Evolutionary conservation across 805 yeast genomes (phyloP).

Genomic region (Blastobotrys robertii): DNA sequence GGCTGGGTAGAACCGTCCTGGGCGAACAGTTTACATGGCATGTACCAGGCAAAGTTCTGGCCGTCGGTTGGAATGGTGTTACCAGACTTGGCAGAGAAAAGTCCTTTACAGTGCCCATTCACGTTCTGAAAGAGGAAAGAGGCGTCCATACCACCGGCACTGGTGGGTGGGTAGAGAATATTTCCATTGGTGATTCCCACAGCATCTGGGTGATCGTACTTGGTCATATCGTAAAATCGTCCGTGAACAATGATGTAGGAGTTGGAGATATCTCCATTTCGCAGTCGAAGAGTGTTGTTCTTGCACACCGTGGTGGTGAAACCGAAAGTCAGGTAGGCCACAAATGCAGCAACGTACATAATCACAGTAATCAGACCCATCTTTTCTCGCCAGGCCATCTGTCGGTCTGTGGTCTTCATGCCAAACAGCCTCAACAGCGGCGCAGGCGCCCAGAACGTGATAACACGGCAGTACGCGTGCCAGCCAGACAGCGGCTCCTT

Average conservation of each 20-base stretch:
- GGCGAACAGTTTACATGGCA: conserved; percentile 72
- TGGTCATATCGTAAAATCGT: conserved; percentile 59
- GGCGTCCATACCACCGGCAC: conserved; percentile 84
- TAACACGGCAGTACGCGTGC: conserved; percentile 66
- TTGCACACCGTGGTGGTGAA: conserved; percentile 75
- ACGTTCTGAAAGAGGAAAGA: conserved; percentile 83
- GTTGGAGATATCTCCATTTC: conserved; percentile 46
- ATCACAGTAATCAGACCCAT: conserved; percentile 76
- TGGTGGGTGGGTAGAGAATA: conserved; percentile 70
- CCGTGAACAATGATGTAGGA: conserved; percentile 75
- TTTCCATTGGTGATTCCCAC: conserved; percentile 55
- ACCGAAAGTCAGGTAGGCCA: conserved; percentile 86
- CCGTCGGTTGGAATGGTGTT: conserved; percentile 60
- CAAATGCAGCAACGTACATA: conserved; percentile 58
- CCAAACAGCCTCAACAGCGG: conserved; percentile 65
- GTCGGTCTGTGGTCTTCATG: conserved; percentile 67
- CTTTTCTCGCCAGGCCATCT: conserved; percentile 96
- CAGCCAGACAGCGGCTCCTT: conserved; percentile 37
- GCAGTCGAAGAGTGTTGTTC: conserved; percentile 37
- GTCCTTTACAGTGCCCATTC: conserved; percentile 72
- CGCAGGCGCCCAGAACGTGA: conserved; percentile 91
- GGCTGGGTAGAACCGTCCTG: conserved; percentile 66
- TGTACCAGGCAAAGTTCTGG: conserved; percentile 80
- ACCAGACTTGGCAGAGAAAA: conserved; percentile 57
- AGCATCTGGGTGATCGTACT: conserved; percentile 69